A percentile compares a stretch with the other conserved stretches of the same genome.
Evolutionary conservation across 2,329 filamentous ascomycete genomes (phyloP).

Genomic region (Fusarium udum): DNA sequence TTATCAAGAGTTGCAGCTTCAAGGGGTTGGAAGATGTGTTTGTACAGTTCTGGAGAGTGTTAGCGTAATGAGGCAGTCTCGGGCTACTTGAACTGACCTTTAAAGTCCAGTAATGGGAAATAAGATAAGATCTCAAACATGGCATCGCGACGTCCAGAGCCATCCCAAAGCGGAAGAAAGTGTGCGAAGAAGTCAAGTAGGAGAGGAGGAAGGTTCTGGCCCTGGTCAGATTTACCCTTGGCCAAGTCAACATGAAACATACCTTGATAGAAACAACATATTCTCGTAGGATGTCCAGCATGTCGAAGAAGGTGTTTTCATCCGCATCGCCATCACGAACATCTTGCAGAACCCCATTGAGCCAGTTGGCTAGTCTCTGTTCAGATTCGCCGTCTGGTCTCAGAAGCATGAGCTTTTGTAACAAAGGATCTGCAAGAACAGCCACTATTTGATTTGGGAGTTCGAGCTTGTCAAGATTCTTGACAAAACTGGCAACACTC

Average conservation of each 20-base stretch:
- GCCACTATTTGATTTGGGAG: constrained; percentile 84
- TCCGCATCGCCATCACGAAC: constrained; percentile 62
- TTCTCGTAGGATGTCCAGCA: constrained; percentile 64
- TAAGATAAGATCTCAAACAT: constrained; percentile 69
- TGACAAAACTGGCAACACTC: constrained; percentile 73
- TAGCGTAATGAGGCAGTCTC: constrained; percentile 18
- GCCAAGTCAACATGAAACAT: constrained; percentile 20
- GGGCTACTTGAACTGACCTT: constrained; percentile 54
- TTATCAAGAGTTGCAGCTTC: constrained; percentile 62
- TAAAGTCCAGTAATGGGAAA: constrained; percentile 63
- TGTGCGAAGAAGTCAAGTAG: constrained; percentile 60
- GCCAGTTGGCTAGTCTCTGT: constrained; percentile 67
- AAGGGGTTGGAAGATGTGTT: constrained; percentile 59
- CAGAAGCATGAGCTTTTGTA: constrained; percentile 80
- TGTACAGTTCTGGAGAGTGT: constrained; percentile 58
- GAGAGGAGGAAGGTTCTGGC: constrained; percentile 58
- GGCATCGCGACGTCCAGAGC: constrained; percentile 59
- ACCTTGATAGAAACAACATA: constrained; percentile 68
- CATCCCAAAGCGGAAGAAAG: constrained; percentile 71
- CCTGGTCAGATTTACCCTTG: constrained; percentile 12
- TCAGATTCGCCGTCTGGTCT: constrained; percentile 63
- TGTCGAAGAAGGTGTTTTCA: constrained; percentile 59
- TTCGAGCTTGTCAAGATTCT: constrained; percentile 80
- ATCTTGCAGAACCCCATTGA: constrained; percentile 65
- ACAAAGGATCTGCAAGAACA: constrained; percentile 76